Conservation (phyloP, 2,329 filamentous ascomycete genomes). For the Remersonia thermophila region DNA sequence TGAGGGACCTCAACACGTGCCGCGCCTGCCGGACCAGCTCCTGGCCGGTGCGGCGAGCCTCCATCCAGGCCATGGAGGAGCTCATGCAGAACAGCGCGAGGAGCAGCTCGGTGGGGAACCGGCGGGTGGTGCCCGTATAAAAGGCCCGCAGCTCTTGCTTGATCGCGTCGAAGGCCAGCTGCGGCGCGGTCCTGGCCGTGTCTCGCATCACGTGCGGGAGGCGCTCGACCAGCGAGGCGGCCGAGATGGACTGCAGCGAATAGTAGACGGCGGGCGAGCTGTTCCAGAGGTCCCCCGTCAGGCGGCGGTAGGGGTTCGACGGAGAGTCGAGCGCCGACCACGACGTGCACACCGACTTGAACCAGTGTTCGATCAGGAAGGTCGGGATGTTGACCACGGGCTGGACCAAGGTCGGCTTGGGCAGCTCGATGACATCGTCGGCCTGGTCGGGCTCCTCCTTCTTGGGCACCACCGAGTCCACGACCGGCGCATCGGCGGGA, state of each 20-base stretch:
- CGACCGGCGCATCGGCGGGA: neutral
- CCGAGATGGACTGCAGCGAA: slow-evolving; percentile 19
- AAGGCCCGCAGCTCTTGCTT: slow-evolving; percentile 15
- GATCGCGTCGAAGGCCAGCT: slow-evolving; percentile 16
- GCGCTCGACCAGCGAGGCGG: slow-evolving; percentile 19
- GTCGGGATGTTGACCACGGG: slow-evolving; percentile 18
- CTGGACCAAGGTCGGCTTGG: slow-evolving; percentile 10
- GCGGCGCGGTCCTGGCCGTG: slow-evolving; percentile 14
- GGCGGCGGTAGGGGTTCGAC: slow-evolving; percentile 17
- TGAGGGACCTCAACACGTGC: slow-evolving; percentile 14
- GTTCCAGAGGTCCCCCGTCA: slow-evolving; percentile 17
- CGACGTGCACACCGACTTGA: slow-evolving; percentile 19
- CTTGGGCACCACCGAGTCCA: slow-evolving; percentile 1
- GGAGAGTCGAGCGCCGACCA: slow-evolving; percentile 20
- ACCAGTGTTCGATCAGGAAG: slow-evolving; percentile 21
- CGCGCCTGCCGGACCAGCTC: slow-evolving; percentile 17
- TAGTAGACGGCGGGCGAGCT: slow-evolving; percentile 17
- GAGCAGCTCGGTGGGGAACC: slow-evolving; percentile 16
- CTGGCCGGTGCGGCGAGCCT: slow-evolving; percentile 17
- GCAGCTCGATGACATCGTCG: neutral
- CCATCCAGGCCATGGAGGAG: slow-evolving; percentile 20
- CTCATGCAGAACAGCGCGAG: slow-evolving; percentile 21
- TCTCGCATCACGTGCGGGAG: slow-evolving; percentile 17
- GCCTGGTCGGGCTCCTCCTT: neutral
- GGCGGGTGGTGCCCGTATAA: slow-evolving; percentile 1